These are phyloP conservation scores for Chenopodium formosanum DNA, from an alignment of 148 eudicot genomes.

Conservation along the genomic window DNA sequence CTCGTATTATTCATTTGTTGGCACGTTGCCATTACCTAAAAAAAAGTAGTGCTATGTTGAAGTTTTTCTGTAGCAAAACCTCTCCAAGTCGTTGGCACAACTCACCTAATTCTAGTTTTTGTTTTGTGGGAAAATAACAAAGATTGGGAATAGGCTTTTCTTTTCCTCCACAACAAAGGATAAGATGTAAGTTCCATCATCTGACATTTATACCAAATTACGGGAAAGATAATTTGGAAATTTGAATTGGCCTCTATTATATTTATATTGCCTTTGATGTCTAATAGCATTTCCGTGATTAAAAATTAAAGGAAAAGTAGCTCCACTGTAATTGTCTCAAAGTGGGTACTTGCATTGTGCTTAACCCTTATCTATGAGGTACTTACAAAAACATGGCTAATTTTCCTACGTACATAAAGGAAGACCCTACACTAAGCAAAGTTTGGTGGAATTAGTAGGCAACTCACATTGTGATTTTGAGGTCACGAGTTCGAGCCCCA, in stretches of 20 bases:
- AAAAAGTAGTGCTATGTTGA: too few relatives aligned
- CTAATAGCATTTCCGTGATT: background rate
- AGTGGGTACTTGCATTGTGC: background rate
- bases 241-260: background rate
- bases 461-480: too few relatives aligned
- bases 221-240: background rate
- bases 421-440: background rate
- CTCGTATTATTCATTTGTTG: too few relatives aligned
- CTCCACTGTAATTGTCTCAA: slow-evolving; percentile 6
- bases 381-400: background rate
- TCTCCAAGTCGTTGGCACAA: background rate
- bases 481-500: too few relatives aligned
- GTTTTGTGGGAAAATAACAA: background rate
- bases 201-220: background rate
- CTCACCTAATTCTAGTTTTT: background rate
- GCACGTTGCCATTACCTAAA: too few relatives aligned
- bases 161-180: background rate
- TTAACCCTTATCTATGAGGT: background rate
- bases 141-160: background rate
- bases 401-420: background rate
- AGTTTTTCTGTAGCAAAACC: too few relatives aligned
- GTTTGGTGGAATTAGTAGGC: too few relatives aligned
- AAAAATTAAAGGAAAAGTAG: background rate
- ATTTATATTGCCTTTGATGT: background rate
- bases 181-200: background rate